Percentiles rank a stretch among this genome's conserved stretches.
Evolutionary conservation across 768 basidiomycete species (phyloP).

Genomic region (Pholiota microspora): DNA sequence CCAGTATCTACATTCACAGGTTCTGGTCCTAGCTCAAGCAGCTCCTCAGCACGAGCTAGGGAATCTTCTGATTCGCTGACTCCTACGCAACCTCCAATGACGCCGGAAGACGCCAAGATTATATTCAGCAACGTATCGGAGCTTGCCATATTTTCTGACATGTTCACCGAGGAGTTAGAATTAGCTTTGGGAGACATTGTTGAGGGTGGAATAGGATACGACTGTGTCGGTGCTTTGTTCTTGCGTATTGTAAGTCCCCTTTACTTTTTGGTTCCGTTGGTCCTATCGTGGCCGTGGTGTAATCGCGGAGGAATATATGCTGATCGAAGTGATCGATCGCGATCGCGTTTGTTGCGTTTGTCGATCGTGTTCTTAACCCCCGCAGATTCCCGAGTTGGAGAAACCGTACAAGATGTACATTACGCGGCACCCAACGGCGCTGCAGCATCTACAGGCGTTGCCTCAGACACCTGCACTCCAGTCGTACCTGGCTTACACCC

Average conservation of each 20-base stretch:
- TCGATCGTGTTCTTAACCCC: not conserved
- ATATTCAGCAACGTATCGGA: conserved; percentile 80
- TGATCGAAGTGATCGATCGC: not conserved
- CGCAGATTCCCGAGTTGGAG: conserved; percentile 68
- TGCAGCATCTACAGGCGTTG: conserved; percentile 57
- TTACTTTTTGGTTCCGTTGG: conserved; percentile 8
- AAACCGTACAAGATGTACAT: conserved; percentile 78
- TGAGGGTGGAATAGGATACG: conserved; percentile 65
- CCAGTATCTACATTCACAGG: conserved; percentile 19
- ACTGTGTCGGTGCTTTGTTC: conserved; percentile 69
- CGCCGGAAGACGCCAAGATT: conserved; percentile 61
- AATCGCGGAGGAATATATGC: not conserved
- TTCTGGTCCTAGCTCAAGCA: conserved; percentile 33
- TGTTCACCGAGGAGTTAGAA: conserved; percentile 63
- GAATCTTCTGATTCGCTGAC: conserved; percentile 49
- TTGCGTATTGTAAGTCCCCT: conserved; percentile 53
- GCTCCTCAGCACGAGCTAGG: conserved; percentile 25
- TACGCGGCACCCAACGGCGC: conserved; percentile 72
- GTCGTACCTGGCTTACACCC: conserved; percentile 66
- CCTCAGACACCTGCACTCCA: conserved; percentile 56
- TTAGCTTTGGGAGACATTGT: conserved; percentile 60
- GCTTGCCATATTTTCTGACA: conserved; percentile 69
- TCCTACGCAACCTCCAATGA: conserved; percentile 56
- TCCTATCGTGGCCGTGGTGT: conserved; percentile 4
- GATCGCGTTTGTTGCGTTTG: not conserved